These are phyloP conservation scores for Byssochlamys sp. DNA, from an alignment of 2,329 filamentous ascomycete species.

Conservation along the genomic window DNA sequence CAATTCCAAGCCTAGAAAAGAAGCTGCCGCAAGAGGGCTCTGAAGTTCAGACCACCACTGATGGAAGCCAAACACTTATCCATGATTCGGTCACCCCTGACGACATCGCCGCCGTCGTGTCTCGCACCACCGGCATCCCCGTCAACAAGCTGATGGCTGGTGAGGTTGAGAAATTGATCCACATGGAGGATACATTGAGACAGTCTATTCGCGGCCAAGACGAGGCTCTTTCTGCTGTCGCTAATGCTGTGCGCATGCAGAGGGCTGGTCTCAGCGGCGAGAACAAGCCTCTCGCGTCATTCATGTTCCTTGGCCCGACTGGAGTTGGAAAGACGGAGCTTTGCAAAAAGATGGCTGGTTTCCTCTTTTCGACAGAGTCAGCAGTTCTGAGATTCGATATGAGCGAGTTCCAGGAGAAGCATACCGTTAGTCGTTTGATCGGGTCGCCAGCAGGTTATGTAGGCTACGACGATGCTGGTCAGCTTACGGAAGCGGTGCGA, in stretches of 20 bases:
- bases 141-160: slow-evolving; percentile 85
- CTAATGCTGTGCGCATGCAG: slow-evolving; percentile 88
- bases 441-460: slow-evolving; percentile 90
- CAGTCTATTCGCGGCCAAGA: slow-evolving; percentile 85
- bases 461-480: slow-evolving; percentile 91
- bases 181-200: slow-evolving; percentile 85
- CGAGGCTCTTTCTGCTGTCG: slow-evolving; percentile 80
- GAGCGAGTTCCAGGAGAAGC: slow-evolving; percentile 95
- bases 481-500: slow-evolving; percentile 87
- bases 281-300: slow-evolving; percentile 81
- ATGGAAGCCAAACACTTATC: slow-evolving; percentile 53
- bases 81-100: slow-evolving; percentile 93
- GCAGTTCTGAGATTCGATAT: slow-evolving; percentile 94
- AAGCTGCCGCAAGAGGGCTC: slow-evolving; percentile 67
- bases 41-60: slow-evolving; percentile 30
- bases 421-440: slow-evolving; percentile 86
- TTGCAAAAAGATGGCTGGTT: slow-evolving; percentile 87
- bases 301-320: slow-evolving; percentile 95
- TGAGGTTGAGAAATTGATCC: slow-evolving; percentile 85
- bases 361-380: slow-evolving; percentile 83
- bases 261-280: slow-evolving; percentile 84
- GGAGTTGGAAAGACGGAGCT: slow-evolving; percentile 96
- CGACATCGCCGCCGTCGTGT: slow-evolving; percentile 87
- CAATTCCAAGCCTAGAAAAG: slow-evolving; percentile 70
- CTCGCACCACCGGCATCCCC: slow-evolving; percentile 82